These are phyloP conservation scores for Umbelopsis ramanniana DNA, from an alignment of 192 early-diverging fungal species.

Conservation along the genomic window DNA sequence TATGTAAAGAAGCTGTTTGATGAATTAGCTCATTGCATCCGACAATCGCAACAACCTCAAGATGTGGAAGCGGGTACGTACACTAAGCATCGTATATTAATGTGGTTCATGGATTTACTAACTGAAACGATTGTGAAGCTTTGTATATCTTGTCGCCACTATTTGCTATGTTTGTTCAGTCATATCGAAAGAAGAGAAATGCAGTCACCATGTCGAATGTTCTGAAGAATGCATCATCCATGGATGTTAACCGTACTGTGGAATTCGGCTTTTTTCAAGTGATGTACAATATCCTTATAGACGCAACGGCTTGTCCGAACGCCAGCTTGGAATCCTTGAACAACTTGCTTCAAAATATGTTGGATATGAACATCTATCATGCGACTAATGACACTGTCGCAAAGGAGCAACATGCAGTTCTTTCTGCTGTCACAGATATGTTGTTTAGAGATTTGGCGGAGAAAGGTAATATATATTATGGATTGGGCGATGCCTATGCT, in stretches of 20 bases:
- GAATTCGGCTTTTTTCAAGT: slow-evolving; percentile 39
- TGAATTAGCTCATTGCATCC: slow-evolving; percentile 1
- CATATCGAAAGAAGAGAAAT: slow-evolving; percentile 29
- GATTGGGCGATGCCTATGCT: too few species aligned
- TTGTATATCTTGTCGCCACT: slow-evolving; percentile 24
- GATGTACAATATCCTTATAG: slow-evolving; percentile 12
- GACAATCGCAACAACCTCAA: neutral
- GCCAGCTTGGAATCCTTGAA: slow-evolving; percentile 12
- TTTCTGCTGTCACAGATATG: slow-evolving; percentile 14
- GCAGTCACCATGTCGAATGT: slow-evolving; percentile 5
- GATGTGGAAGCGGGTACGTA: slow-evolving; percentile 6
- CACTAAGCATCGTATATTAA: neutral
- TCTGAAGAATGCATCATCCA: slow-evolving; percentile 2
- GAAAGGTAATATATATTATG: neutral
- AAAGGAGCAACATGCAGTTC: slow-evolving; percentile 15
- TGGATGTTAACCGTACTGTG: slow-evolving; percentile 23
- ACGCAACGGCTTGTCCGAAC: neutral
- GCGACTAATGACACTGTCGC: slow-evolving; percentile 31
- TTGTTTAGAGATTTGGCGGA: neutral
- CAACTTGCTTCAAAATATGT: slow-evolving; percentile 20
- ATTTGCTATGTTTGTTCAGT: slow-evolving; percentile 25
- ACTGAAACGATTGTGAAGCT: neutral
- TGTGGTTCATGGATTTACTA: neutral
- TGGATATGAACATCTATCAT: slow-evolving; percentile 30
- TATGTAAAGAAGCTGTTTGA: slow-evolving; percentile 37